Evolutionary conservation across 306 rosid genomes (phyloP).

Genomic region (Ziziphus jujuba): DNA sequence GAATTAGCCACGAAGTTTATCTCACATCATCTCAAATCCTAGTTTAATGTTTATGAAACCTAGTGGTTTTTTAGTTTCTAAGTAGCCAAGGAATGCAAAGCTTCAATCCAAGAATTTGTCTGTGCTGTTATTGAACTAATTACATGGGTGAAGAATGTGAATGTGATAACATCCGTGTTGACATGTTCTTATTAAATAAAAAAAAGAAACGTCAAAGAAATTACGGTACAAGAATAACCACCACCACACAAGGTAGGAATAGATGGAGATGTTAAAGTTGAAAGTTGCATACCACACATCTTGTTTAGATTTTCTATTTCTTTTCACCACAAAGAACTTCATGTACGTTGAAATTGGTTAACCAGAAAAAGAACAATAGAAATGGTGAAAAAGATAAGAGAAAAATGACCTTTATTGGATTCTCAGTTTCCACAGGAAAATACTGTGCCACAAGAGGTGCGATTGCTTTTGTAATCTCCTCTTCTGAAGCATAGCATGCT

Average conservation of each 20-base stretch:
- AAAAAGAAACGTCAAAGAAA: too few species aligned
- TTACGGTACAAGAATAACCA: too few species aligned
- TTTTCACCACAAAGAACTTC: neutral
- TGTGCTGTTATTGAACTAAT: too few species aligned
- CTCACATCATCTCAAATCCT: neutral
- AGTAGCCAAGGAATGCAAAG: too few species aligned
- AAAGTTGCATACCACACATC: neutral
- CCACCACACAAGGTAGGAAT: too few species aligned
- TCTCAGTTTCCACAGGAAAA: slow-evolving; percentile 68
- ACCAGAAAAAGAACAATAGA: slow-evolving; percentile 11
- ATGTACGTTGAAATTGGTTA: slow-evolving; percentile 2
- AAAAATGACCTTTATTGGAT: slow-evolving; percentile 63
- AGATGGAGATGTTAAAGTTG: neutral
- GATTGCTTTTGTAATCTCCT: slow-evolving; percentile 81
- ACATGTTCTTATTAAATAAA: too few species aligned
- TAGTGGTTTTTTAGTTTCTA: too few species aligned
- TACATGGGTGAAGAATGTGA: too few species aligned
- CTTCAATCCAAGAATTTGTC: too few species aligned
- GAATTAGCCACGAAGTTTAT: neutral
- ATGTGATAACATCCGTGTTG: too few species aligned
- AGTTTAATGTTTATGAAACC: too few species aligned
- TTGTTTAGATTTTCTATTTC: neutral
- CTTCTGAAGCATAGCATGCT: slow-evolving; percentile 94
- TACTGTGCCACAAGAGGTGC: slow-evolving; percentile 66
- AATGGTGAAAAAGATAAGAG: neutral